These are phyloP conservation scores for Malus sylvestris DNA, from an alignment of 306 rosid species.

Conservation along the genomic window DNA sequence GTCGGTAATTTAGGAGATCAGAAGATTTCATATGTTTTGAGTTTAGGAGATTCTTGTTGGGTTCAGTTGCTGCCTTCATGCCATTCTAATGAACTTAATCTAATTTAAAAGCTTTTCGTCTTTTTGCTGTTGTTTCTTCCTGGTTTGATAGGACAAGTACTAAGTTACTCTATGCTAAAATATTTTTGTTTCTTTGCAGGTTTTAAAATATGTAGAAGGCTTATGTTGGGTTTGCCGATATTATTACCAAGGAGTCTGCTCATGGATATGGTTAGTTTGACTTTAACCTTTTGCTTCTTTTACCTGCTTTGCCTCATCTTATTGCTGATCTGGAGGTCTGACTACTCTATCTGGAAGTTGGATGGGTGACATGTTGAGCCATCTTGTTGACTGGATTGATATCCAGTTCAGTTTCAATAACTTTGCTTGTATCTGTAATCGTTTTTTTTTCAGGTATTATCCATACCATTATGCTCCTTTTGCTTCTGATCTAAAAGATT, in stretches of 20 bases:
- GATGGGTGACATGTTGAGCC: not conserved
- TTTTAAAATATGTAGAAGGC: slow-evolving; percentile 87
- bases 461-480: slow-evolving; percentile 98
- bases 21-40: not conserved
- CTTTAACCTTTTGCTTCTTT: slow-evolving; percentile 2
- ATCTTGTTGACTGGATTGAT: not conserved
- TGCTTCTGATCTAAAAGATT: slow-evolving; percentile 88
- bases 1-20: not conserved
- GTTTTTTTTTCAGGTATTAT: slow-evolving; percentile 69
- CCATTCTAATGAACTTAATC: not conserved
- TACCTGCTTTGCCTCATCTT: not conserved
- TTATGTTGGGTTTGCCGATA: slow-evolving; percentile 97
- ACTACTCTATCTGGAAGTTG: not conserved
- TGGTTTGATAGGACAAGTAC: not conserved
- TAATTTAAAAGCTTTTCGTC: not conserved
- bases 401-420: not conserved
- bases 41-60: not conserved
- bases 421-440: slow-evolving; percentile 13
- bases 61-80: not conserved
- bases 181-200: slow-evolving; percentile 38
- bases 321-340: not conserved
- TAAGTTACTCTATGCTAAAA: not conserved
- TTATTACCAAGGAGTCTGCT: slow-evolving; percentile 95
- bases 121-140: not conserved
- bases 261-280: slow-evolving; percentile 83